phyloP scores from a whole-genome alignment of 805 yeast genomes.

The Candida jianshihensis region DNA sequence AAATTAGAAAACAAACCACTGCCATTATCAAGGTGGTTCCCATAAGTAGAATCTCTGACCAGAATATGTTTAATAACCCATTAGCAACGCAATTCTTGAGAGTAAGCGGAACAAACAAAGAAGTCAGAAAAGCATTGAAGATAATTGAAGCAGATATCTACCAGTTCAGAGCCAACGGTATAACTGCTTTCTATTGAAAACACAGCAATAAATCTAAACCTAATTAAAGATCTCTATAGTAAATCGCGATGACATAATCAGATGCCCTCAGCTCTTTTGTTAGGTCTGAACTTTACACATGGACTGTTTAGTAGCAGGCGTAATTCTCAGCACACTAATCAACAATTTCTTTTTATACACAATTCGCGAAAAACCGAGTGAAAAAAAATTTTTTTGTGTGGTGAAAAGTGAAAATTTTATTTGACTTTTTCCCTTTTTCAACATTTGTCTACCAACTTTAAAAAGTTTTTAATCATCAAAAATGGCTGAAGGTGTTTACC shows the following conservation, averaged over 20 bases:
- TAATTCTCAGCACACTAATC: constrained; percentile 11
- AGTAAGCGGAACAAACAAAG: constrained; percentile 23
- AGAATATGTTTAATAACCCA: constrained; percentile 4
- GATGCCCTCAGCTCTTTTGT: no score
- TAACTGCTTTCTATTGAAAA: constrained; percentile 5
- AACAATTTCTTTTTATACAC: constrained; percentile 9
- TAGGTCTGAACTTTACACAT: constrained; percentile 14
- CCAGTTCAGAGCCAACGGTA: constrained; percentile 12
- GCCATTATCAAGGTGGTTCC: constrained; percentile 37
- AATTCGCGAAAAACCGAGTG: constrained; percentile 1
- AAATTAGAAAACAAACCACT: constrained; percentile 26
- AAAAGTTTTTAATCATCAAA: constrained; percentile 21
- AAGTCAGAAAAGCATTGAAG: constrained; percentile 21
- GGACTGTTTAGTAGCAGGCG: constrained; percentile 1
- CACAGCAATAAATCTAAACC: no score
- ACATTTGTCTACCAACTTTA: constrained; percentile 4
- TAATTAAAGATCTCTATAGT: no score
- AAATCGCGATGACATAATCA: no score
- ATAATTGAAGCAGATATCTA: constrained; percentile 21
- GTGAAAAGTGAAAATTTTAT: constrained; percentile 16
- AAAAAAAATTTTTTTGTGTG: constrained; percentile 15
- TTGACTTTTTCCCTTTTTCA: constrained; percentile 9
- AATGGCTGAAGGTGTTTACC: constrained; percentile 98
- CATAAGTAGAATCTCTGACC: constrained; percentile 15
- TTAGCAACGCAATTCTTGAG: constrained; percentile 24